Evolutionary conservation across 768 basidiomycete species (phyloP).

Genomic region (Krasilnikovozyma curviuscula): DNA sequence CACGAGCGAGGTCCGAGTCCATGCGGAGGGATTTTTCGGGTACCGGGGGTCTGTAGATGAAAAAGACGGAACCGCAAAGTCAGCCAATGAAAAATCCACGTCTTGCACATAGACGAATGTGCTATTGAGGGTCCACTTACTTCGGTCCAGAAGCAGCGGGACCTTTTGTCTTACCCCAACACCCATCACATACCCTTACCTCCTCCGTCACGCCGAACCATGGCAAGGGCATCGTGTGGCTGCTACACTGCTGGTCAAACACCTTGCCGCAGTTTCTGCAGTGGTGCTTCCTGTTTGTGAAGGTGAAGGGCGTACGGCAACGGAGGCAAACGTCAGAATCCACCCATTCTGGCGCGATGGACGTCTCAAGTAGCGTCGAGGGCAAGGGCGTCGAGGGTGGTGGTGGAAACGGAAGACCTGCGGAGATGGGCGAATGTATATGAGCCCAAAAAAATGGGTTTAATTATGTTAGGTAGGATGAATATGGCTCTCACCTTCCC

Average conservation of each 20-base stretch:
- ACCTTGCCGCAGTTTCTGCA: constrained; percentile 95
- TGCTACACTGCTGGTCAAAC: constrained; percentile 83
- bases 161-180: constrained; percentile 46
- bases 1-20: constrained; percentile 79
- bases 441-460: neutral
- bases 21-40: neutral
- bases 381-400: constrained; percentile 16
- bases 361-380: constrained; percentile 20
- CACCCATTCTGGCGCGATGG: constrained; percentile 71
- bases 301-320: constrained; percentile 73
- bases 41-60: neutral
- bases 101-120: constrained; percentile 9
- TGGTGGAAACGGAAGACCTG: constrained; percentile 17
- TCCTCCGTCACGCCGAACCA: constrained; percentile 83
- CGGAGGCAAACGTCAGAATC: constrained; percentile 88
- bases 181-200: constrained; percentile 84
- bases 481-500: constrained; percentile 39
- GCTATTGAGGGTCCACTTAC: neutral
- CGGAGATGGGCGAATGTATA: neutral
- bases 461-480: neutral
- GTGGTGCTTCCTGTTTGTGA: constrained; percentile 95
- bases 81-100: too few relatives aligned
- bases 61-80: neutral
- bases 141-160: constrained; percentile 1
- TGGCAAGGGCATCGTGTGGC: constrained; percentile 62